Evolutionary conservation across 495 filamentous ascomycete genomes (phyloP), one percentile per base, ranked within the genome.

Genomic region (Talaromyces adpressus): DNA sequence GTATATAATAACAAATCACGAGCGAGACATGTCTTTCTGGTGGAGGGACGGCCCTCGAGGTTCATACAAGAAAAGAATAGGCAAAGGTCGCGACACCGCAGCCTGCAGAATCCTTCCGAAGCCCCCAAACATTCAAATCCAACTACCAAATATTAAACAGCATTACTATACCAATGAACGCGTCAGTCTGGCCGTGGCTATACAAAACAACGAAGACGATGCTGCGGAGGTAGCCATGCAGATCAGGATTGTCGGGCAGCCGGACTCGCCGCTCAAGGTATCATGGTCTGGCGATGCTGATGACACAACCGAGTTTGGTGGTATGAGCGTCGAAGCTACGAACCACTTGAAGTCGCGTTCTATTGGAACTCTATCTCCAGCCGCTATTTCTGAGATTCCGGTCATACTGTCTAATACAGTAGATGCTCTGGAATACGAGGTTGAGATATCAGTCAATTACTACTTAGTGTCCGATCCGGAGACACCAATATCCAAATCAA

Each of bases 91-190:
- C 18, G 71, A 82, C 63, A 72, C 71, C 32, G 71, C 68, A 30
- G 69, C 62, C 16, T 65, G 81, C 89, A 89, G 83, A 54, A 86
- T 98, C 36, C 79, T 91, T 62, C 94, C 93, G 4, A 89, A 94
- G 69, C 94, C 94, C 47, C 94, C 94, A 0, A 98, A 97, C 71
- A 87, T 99, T 74, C 85, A 89, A 64, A 82, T 98, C 36, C 80
- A 77, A 27, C 72, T 89, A 22, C 76, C 82, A 2, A 81, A 84
- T 53, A 73, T 88, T 53, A 77, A 79, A 62, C 78, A 84, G 23
- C 85, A 89, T 34, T 95, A 94, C 72, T 98, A 96, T 68, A 88
- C 87, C 2, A 87, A 93, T 69, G 94, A 99, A 74, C 69, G 75
- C 2, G 81, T 97, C 47, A 68, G 68, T 8, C 73, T 98, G 52